Base-by-base conservation (phyloP, 169 alveolate genomes). In the Plasmodium coatneyi region DNA sequence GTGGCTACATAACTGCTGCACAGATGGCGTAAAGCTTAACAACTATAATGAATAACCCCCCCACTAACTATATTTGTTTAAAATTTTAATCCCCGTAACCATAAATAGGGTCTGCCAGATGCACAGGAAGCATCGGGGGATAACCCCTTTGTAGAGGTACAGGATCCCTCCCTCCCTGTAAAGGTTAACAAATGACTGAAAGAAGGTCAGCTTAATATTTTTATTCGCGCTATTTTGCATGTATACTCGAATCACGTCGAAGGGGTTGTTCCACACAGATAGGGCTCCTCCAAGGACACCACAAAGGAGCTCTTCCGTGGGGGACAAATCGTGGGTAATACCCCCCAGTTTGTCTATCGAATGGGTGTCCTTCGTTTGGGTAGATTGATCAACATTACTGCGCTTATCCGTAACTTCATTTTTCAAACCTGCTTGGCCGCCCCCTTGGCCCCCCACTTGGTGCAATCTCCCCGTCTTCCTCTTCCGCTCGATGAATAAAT, bases 261-360 rank as follows among this genome's bases (percentile, higher is more conserved):
- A 95, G 0, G 98, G 98, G 60, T 96, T 97, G 81, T 96, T 96
- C 98, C 98, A 96, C 6, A 96, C 94, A 2, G 97, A 78, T 7
- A 96, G 76, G 0, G 97, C 83, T 5, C 98, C 98, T 14, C 98
- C 98, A 92, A 94, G 32, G 43, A 94, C 56, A 80, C 97, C 96
- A 81, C 96, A 82, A 25, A 71, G 34, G 32, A 93, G 72, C 78
- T 93, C 96, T 70, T 93, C 92, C 16, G 79, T 14, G 46, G 86
- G 30, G 5, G 34, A 49, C 52, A 83, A 83, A 10, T 92, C 71
- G 9, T 4, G 19, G 12, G 49, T 1, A 36, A 10, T 52, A 32
- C 16, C 46, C 16, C 74, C 34, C 12, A n/a, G 66, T 83, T 52
- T 54, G 39, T 19, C 49, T n/a, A n/a, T 3, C 22, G 36, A 32